phyloP scores from a whole-genome alignment of 1,284 basidiomycete species.

The Microbotryum lychnidis-dioicae region DNA sequence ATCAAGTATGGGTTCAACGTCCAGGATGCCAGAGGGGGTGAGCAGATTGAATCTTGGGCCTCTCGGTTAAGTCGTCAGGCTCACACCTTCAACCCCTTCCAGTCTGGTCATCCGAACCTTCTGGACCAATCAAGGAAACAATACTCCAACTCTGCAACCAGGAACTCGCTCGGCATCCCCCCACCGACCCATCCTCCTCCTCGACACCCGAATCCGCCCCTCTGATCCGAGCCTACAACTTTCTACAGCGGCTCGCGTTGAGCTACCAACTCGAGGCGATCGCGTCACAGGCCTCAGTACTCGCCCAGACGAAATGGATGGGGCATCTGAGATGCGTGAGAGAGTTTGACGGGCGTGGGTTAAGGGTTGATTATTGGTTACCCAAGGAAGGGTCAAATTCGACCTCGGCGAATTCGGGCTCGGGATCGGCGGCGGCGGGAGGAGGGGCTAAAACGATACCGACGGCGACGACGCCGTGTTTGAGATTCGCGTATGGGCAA shows the following conservation, averaged over 20 bases:
- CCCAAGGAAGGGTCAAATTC: too few species aligned
- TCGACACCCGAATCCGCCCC: background rate
- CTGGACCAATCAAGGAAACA: conserved; percentile 35
- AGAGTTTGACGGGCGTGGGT: conserved; percentile 5
- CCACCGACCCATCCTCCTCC: conserved; percentile 35
- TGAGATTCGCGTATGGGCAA: too few species aligned
- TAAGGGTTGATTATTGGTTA: conserved; percentile 23
- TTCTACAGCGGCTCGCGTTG: conserved; percentile 27
- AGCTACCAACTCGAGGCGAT: conserved; percentile 28
- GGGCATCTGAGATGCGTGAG: conserved; percentile 10
- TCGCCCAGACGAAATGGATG: conserved; percentile 19
- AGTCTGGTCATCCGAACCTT: conserved; percentile 33
- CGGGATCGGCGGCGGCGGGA: too few species aligned
- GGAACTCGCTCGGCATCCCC: conserved; percentile 52
- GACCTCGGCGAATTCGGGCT: too few species aligned
- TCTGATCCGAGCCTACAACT: conserved; percentile 18
- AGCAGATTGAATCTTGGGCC: background rate
- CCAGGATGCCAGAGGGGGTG: conserved; percentile 39
- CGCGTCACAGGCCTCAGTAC: conserved; percentile 6
- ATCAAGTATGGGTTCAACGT: conserved; percentile 68
- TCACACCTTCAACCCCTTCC: background rate
- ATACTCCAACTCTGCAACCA: conserved; percentile 45
- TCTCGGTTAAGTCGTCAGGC: too few species aligned
- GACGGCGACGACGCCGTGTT: too few species aligned
- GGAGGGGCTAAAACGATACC: too few species aligned